Evolutionary conservation across 106 monocot genomes (phyloP), one percentile per base, ranked within the genome.

Genomic region (Triglochin maritima): DNA sequence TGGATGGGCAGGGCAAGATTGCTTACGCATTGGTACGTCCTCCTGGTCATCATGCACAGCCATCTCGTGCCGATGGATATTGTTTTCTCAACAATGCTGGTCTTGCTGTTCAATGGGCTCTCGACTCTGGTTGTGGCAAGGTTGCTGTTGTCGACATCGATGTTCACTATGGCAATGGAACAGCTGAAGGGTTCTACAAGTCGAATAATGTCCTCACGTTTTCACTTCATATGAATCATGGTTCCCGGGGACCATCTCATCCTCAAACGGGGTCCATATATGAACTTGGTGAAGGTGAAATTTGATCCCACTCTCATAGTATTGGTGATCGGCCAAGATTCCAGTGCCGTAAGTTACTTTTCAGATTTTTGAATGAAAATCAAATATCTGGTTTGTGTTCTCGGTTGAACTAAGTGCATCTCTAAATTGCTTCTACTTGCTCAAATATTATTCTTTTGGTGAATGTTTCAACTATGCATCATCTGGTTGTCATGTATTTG

Each of bases 21-120:
- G 79, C 87, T 10, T 94, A 90, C 68, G 87, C 94, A 4, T 70
- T 94, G 49, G 94, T 94, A 43, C 87, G 95, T 3, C 95, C 95
- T 4, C 95, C 95, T 41, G 95, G 95, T 47, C 95, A 95, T 75
- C 95, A 95, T 62, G 87, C 95, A 6, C 95, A 95, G 52, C 95
- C 95, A 14, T 79, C 76, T 66, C 77, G 43, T 14, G 95, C 95
- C 6, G 95, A 95, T 74, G 95, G 95, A 9, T 95, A 95, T 58
- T 95, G 95, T 64, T 96, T 96, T 56, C 72, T 96, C 10, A 90
- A 96, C 71, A 96, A 96, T 70, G 87, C 95, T 53, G 85, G 90
- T 44, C 71, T 96, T 7, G 90, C 90, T 10, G 67, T 80, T 72
- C 79, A 90, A 59, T 74, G 83, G 44, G 95, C 90, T 70, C 50